Conservation (phyloP, 208 protist species). For the Acanthamoeba culbertsoni region DNA sequence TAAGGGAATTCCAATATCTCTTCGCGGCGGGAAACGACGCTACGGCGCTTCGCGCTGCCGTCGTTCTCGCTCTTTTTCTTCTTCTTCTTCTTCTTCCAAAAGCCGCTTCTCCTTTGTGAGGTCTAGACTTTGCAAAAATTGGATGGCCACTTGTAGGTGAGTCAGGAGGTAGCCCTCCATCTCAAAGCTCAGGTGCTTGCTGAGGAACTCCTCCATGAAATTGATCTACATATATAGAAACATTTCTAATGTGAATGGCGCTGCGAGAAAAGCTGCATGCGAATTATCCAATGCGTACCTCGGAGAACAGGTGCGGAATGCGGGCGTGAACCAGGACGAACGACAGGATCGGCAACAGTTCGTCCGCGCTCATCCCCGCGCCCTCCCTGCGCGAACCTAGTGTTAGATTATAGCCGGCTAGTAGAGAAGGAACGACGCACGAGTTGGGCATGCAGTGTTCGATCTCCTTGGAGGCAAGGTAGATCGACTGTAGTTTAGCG, state of each 20-base stretch:
- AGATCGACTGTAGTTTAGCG: neutral
- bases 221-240: neutral
- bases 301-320: neutral
- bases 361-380: neutral
- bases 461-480: constrained; percentile 26
- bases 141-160: constrained; percentile 1
- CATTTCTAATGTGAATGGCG: neutral
- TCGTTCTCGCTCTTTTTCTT: neutral
- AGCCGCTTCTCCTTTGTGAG: neutral
- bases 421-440: neutral
- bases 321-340: neutral
- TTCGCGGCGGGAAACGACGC: too few relatives aligned
- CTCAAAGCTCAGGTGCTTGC: constrained; percentile 35
- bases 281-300: neutral
- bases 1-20: too few relatives aligned
- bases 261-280: neutral
- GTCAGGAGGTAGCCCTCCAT: constrained; percentile 28
- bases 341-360: neutral
- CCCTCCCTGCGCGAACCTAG: neutral
- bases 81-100: neutral
- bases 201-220: constrained; percentile 29
- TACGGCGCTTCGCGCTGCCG: neutral
- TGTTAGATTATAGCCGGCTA: neutral
- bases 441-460: neutral
- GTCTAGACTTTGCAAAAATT: neutral